Evolutionary conservation across 768 basidiomycete species (phyloP), one percentile per base, ranked within the genome.

Genomic region (Pleurotus eryngii): DNA sequence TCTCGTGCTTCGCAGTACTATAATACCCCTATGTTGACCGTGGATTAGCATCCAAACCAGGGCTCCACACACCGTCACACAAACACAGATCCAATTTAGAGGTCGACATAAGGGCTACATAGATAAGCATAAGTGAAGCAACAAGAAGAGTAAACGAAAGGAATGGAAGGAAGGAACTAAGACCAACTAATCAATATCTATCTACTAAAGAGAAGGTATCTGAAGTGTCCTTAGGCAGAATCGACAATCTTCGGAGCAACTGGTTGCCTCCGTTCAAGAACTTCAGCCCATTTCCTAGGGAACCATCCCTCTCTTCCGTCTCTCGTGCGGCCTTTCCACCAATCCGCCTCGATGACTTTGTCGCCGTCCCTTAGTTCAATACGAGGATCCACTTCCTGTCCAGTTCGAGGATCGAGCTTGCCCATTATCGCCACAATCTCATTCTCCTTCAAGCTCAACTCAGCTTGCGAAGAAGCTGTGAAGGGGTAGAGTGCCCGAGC

Each of bases 281-380:
- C 76, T 69, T 92, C 83, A 3, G 95, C 92, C 82, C 89, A 95
- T 62, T 89, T 93, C 57, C 77, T 81, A 1, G 95, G 95, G 80
- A 98, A 97, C 93, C 94, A 98, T 0, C 95, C 95, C 63, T 91
- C 86, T 62, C 88, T 79, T 0, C 95, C 95, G 62, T 97, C 95
- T 57, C 95, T 78, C 59, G 91, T 95, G 46, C 95, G 80, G 1
- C 95, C 95, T 69, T 85, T 87, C 95, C 94, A 98, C 95, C 95
- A 98, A 57, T 94, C 95, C 4, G 78, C 83, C 38, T 53, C 37
- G 39, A 53, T 40, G 9, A 40, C 38, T 42, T 53, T 53, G 12
- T 53, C 51, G 9, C 51, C 56, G 77, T 75, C 68, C 55, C 85
- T 78, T 17, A 86, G 74, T 60, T 83, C 81, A 48, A 81, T 61